Evolutionary conservation across 1,284 basidiomycete genomes (phyloP).

Genomic region (Rhodotorula sp.): DNA sequence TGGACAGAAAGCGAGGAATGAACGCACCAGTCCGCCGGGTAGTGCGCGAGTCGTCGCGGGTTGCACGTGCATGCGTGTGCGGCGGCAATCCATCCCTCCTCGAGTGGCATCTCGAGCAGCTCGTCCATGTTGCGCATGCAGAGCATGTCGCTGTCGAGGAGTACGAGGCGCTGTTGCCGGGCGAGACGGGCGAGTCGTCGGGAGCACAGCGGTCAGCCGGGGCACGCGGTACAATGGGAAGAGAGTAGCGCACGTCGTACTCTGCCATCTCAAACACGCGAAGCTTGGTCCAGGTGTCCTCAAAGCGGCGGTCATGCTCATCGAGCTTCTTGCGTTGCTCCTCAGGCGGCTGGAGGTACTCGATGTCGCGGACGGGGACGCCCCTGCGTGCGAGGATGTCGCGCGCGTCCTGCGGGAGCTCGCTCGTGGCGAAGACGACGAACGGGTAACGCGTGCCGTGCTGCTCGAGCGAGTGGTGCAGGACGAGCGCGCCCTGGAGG

Average conservation of each 20-base stretch:
- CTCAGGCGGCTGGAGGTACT: conserved; percentile 62
- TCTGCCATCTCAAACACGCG: conserved; percentile 73
- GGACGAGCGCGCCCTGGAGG: conserved; percentile 63
- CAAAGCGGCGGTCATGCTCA: conserved; percentile 60
- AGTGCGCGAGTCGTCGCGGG: conserved; percentile 76
- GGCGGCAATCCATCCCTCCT: conserved; percentile 73
- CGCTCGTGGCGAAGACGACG: conserved; percentile 74
- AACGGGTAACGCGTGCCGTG: conserved; percentile 74
- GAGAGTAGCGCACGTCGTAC: conserved; percentile 63
- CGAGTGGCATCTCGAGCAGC: conserved; percentile 65
- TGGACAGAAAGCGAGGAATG: no score
- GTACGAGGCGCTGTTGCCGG: conserved; percentile 66
- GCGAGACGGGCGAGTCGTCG: not conserved
- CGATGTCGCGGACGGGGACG: conserved; percentile 64
- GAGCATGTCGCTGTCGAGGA: conserved; percentile 92
- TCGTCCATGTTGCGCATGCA: conserved; percentile 88
- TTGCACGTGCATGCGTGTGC: conserved; percentile 92
- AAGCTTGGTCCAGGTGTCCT: conserved; percentile 88
- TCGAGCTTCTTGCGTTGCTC: conserved; percentile 58
- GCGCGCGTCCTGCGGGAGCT: conserved; percentile 61
- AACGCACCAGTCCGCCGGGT: conserved; percentile 83
- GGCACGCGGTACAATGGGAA: not conserved
- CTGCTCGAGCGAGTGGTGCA: conserved; percentile 66
- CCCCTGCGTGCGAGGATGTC: conserved; percentile 61
- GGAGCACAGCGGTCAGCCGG: not conserved